phyloP scores from a whole-genome alignment of 169 alveolate species.

The Plasmodium sp. region DNA sequence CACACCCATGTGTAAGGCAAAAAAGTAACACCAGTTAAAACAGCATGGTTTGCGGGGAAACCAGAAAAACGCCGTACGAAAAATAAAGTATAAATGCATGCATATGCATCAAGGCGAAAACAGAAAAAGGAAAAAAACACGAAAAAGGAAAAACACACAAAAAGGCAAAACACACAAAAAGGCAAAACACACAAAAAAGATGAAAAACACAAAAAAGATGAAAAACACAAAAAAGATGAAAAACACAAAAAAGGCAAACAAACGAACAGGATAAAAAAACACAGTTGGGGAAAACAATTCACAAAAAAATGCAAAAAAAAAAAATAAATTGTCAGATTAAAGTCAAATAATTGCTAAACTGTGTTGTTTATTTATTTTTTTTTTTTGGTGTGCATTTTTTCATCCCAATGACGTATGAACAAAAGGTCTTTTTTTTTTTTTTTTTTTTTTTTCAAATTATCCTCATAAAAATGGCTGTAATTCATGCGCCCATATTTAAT shows the following conservation, averaged over 20 bases:
- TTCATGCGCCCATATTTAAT: background rate
- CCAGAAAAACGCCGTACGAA: background rate
- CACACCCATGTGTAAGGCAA: background rate
- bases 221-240: too few species aligned
- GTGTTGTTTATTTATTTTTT: background rate
- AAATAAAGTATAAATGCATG: background rate
- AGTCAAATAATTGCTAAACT: background rate
- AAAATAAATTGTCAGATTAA: background rate
- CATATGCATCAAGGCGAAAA: background rate
- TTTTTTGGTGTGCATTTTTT: background rate
- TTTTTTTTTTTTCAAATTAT: background rate
- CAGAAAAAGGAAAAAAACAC: background rate
- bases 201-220: background rate
- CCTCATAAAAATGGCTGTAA: background rate
- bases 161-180: too few species aligned
- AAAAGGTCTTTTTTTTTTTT: background rate
- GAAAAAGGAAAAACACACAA: background rate
- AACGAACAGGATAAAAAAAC: background rate
- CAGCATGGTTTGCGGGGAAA: background rate
- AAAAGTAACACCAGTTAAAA: slow-evolving; percentile 6
- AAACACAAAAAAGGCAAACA: background rate
- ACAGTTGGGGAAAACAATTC: background rate
- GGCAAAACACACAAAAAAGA: background rate
- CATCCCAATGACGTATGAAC: background rate
- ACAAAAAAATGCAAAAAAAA: background rate